phyloP scores from a whole-genome alignment of 371 early-diverging fungal genomes.

The Mortierella sp. region DNA sequence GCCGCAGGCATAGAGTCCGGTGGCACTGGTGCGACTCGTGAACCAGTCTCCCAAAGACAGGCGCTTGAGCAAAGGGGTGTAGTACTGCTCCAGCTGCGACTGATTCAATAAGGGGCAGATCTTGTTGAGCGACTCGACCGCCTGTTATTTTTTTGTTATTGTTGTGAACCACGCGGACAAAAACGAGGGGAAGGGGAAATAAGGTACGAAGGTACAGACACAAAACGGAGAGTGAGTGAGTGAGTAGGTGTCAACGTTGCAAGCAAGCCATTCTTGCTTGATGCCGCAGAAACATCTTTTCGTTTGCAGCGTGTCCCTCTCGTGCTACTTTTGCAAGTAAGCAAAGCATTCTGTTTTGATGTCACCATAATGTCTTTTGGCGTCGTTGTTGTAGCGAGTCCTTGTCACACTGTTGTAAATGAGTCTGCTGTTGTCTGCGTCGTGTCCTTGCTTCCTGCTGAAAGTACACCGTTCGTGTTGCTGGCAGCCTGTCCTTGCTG shows the following conservation, averaged over 20 bases:
- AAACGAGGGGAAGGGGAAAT: not conserved
- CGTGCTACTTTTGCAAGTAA: too few species aligned
- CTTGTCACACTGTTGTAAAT: not conserved
- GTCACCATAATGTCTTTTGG: too few species aligned
- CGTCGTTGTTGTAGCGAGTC: not conserved
- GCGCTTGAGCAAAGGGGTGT: conserved; percentile 92
- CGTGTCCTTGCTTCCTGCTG: not conserved
- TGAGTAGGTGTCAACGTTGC: not conserved
- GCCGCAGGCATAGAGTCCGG: conserved; percentile 90
- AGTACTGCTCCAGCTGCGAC: conserved; percentile 88
- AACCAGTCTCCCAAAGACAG: conserved; percentile 97
- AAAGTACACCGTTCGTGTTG: too few species aligned
- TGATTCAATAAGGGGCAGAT: conserved; percentile 70
- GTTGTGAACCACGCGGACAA: conserved; percentile 10
- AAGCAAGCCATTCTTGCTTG: not conserved
- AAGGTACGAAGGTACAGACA: not conserved
- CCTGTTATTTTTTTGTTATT: not conserved
- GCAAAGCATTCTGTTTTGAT: too few species aligned
- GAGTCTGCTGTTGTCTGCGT: too few species aligned
- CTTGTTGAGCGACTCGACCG: conserved; percentile 69
- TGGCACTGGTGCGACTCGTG: conserved; percentile 96
- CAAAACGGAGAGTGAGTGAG: not conserved
- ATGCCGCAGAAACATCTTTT: not conserved
- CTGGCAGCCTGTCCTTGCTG: not conserved
- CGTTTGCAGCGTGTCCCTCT: not conserved